Evolutionary conservation across 768 basidiomycete species (phyloP), one percentile per base, ranked within the genome.

Genomic region (Mycena latifolia): DNA sequence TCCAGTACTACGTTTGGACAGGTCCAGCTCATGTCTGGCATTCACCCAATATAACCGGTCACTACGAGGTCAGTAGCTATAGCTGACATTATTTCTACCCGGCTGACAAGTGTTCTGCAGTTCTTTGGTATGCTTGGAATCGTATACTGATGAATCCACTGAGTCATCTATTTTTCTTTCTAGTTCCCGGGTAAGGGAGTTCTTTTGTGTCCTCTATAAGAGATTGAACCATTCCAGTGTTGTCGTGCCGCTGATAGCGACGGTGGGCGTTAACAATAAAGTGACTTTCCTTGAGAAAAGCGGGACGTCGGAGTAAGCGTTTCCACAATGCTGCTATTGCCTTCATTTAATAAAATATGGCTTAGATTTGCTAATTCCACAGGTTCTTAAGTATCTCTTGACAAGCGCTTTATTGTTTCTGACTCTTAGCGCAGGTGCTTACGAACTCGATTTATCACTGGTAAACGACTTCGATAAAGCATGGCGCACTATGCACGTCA

Each of bases 231-330:
- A 35, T 31, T 25, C 35, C 35, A 92, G 92, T 3, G 82, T 92
- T 33, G 82, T 92, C 56, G 88, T 92, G 15, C 92, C 92, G 4
- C 79, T 93, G 62, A 86, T 93, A 39, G 88, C 90, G 4, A 93
- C 92, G 0, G 79, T 94, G 33, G 92, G 92, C 1, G 82, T 91
- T 76, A 94, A 94, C 80, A 89, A 91, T 81, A 94, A 94, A 73
- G 89, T 94, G 52, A 85, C 88, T 1, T 92, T 94, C 79, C 79
- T 94, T 9, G 92, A 94, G 76, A 94, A 94, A 74, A 78, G 59
- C 4, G 90, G 91, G 11, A 92, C 92, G 27, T 83, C 83, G 35
- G 83, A 83, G 85, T 85, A 72, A 28, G 81, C 65, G 24, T 7
- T 29, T 52, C 46, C 18, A 28, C 29, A 20, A 10, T 11, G 53